phyloP scores from a whole-genome alignment of 1,284 basidiomycete genomes.

The Phlebopus sp. region DNA sequence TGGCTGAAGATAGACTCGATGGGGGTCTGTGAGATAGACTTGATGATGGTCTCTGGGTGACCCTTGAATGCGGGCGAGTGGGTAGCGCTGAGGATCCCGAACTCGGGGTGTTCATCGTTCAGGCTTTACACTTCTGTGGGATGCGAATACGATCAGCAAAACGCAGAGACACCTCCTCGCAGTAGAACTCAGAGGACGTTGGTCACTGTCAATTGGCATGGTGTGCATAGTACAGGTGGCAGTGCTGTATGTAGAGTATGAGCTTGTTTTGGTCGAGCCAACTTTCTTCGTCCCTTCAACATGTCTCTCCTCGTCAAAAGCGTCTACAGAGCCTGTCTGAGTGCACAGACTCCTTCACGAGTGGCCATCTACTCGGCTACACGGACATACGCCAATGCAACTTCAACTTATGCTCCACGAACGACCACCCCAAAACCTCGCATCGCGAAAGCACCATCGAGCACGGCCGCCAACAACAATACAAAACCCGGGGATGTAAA shows the following conservation, averaged over 20 bases:
- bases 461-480: slow-evolving; percentile 19
- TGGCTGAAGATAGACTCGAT: slow-evolving; percentile 33
- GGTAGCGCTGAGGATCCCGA: slow-evolving; percentile 7
- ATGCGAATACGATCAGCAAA: no score
- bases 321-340: slow-evolving; percentile 6
- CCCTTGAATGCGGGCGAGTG: slow-evolving; percentile 20
- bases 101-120: slow-evolving; percentile 23
- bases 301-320: slow-evolving; percentile 20
- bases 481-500: slow-evolving; percentile 20
- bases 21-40: slow-evolving; percentile 36
- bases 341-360: slow-evolving; percentile 9
- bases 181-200: no score
- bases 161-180: no score
- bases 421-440: slow-evolving; percentile 12
- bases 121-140: no score
- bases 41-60: slow-evolving; percentile 34
- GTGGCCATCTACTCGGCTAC: background rate
- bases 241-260: no score
- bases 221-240: no score
- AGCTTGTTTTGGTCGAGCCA: no score
- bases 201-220: no score
- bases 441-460: slow-evolving; percentile 27
- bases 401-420: slow-evolving; percentile 25
- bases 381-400: slow-evolving; percentile 19
- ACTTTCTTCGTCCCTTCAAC: background rate